A percentile compares a stretch with the other conserved stretches of the same genome.
phyloP scores from a whole-genome alignment of 768 basidiomycete genomes.

The Trametes elegans region DNA sequence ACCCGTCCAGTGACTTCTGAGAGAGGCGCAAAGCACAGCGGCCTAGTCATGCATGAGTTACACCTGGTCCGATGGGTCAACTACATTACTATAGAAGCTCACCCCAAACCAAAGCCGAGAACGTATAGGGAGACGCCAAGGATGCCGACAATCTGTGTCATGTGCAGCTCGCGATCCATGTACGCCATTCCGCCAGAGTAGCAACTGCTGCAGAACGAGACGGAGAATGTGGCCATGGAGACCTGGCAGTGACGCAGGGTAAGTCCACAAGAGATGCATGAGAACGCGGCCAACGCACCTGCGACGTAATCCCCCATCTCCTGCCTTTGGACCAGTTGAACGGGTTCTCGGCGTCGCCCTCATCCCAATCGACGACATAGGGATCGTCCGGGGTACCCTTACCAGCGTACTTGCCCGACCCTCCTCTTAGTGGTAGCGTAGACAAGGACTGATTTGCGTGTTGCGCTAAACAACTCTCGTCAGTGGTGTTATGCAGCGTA shows the following conservation, averaged over 20 bases:
- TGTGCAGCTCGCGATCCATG: constrained; percentile 45
- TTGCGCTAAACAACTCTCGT: no score
- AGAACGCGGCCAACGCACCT: constrained; percentile 32
- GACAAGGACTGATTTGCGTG: no score
- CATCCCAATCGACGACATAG: constrained; percentile 53
- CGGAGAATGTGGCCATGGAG: constrained; percentile 53
- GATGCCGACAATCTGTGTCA: constrained; percentile 52
- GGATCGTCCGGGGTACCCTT: constrained; percentile 48
- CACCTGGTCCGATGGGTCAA: neutral
- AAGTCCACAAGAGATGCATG: neutral
- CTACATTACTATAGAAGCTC: constrained; percentile 11
- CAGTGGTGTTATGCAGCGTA: no score
- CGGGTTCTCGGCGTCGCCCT: constrained; percentile 51
- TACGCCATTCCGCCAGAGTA: constrained; percentile 51
- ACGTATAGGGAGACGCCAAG: constrained; percentile 63
- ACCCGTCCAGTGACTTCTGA: constrained; percentile 57
- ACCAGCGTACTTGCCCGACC: constrained; percentile 45
- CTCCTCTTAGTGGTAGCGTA: no score
- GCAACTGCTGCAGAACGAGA: constrained; percentile 58
- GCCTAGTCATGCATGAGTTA: constrained; percentile 29
- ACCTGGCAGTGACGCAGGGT: constrained; percentile 11
- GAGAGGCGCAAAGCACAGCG: constrained; percentile 55
- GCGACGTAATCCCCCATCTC: constrained; percentile 56
- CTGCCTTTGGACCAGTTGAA: constrained; percentile 49
- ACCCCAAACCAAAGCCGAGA: constrained; percentile 61